These are phyloP conservation scores for Botrytis porri DNA, from an alignment of 2,329 filamentous ascomycete genomes.

Conservation along the genomic window DNA sequence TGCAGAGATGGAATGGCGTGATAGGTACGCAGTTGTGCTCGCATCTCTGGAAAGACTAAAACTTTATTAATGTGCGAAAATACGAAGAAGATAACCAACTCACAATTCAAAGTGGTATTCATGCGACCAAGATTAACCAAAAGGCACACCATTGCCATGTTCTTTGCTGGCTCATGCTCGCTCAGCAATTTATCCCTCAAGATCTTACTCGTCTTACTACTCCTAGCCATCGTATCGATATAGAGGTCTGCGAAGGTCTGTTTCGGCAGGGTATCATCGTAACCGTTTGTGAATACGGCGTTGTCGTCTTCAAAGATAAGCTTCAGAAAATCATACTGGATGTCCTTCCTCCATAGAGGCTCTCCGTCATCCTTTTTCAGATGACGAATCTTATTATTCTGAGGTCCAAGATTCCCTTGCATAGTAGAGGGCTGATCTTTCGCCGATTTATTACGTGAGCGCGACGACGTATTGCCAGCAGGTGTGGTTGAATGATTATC, in stretches of 20 bases:
- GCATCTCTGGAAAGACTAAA: constrained; percentile 97
- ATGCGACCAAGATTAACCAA: constrained; percentile 96
- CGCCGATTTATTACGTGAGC: constrained; percentile 24
- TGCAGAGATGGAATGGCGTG: constrained; percentile 96
- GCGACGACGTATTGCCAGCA: constrained; percentile 27
- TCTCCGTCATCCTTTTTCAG: constrained; percentile 88
- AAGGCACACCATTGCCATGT: constrained; percentile 99
- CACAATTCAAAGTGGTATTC: constrained; percentile 98
- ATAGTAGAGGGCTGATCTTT: constrained; percentile 33
- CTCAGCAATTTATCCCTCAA: constrained; percentile 93
- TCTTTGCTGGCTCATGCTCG: constrained; percentile 87
- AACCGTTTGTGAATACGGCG: constrained; percentile 85
- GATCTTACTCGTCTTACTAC: constrained; percentile 98
- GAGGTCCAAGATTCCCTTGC: constrained; percentile 13
- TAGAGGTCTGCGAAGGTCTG: constrained; percentile 93
- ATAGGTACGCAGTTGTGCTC: constrained; percentile 93
- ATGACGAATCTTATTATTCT: constrained; percentile 66
- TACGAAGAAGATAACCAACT: constrained; percentile 37
- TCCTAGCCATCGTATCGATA: constrained; percentile 96
- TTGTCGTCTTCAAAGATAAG: constrained; percentile 73
- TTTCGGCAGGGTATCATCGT: constrained; percentile 55
- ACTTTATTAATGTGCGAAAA: constrained; percentile 32
- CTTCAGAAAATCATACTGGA: constrained; percentile 82
- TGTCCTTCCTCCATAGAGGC: constrained; percentile 81
- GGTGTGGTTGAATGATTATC: constrained; percentile 27